Evolutionary conservation across 805 yeast genomes (phyloP), one percentile per base, ranked within the genome.

Genomic region (Suhomyces xylopsoci): DNA sequence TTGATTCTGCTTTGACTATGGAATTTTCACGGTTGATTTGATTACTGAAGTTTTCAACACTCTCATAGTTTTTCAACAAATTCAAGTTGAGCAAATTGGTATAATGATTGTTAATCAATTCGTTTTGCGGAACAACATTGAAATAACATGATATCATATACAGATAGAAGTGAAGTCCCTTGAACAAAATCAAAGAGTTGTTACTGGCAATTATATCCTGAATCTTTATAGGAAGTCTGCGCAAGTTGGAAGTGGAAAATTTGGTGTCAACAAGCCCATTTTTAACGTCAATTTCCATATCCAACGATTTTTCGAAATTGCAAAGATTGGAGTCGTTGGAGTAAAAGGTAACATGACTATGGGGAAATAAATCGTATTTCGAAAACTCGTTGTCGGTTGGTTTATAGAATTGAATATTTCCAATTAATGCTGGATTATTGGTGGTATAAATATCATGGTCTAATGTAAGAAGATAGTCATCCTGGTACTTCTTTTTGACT

Each of bases 281-380:
- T 36, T 64, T 58, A 19, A 59, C 67, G n/a, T 65, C 60, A 14
- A 73, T 60, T 8, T 55, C 65, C 2, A 76, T 66, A 24, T 56
- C 51, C 32, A 74, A 48, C 5, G 67, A 61, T 22, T 61, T 49
- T 49, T 66, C 70, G 51, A 75, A 74, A 38, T 64, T 65, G 41
- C 68, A 66, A 50, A 75, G 62, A 51, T 69, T 67, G n/a, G 71
- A 62, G 58, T 75, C 79, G 56, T 75, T 75, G 22, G 78, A 70
- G 51, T 60, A 61, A 7, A 75, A 52, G 17, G 64, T 53, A 30
- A 73, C 57, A 42, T 62, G 59, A 50, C 65, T 66, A 59, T 68
- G 73, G 1, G 78, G 78, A 48, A 74, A 74, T 7, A 58, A 58
- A 42, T 70, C 75, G 24, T 56, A 57, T 3, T 50, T 50, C 26